Evolutionary conservation across 768 basidiomycete species (phyloP), one percentile per base, ranked within the genome.

Genomic region (Butyriboletus loyo): DNA sequence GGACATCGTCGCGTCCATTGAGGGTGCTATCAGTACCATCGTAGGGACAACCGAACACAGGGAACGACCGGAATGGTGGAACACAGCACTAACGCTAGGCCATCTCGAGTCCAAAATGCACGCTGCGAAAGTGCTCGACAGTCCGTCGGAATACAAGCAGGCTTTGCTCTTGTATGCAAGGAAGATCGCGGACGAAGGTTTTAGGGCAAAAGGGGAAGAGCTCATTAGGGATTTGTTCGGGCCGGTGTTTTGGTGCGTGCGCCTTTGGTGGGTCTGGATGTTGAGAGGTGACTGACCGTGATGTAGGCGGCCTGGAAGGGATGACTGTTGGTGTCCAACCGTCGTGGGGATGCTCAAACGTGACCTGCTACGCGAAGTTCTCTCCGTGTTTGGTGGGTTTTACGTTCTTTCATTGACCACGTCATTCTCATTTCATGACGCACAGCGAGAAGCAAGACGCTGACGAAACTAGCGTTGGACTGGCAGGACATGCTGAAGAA

Each of bases 181-280:
- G 75, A 85, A 83, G 72, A 75, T 98, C 37, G 92, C 88, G 32
- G 91, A 97, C 57, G 93, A 96, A 66, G 93, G 89, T 0, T 93
- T 92, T 67, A 76, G 82, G 55, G 87, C 75, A 34, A 93, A 95
- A 67, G 94, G 85, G 17, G 95, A 97, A 67, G 96, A 98, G 68
- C 69, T 99, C 50, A 81, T 96, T 45, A 87, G 82, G 68, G 97
- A 98, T 57, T 76, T 98, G 47, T 85, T 89, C 60, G 94, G 95
- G 15, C 95, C 94, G 0, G 73, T 94, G 35, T 96, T 91, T 71
- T 88, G 85, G 95, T 95, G 64, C 53, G 89, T 79, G 46, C 7
- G 7, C 14, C 19, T 17, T 19, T 9, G 25, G 19, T 38, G 24
- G 51, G 54, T 37, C 10, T 22, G 34, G 22, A 13, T n/a, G n/a